These are phyloP conservation scores for Microbotryum scabiosae DNA, from an alignment of 1,284 basidiomycete species.

Conservation along the genomic window DNA sequence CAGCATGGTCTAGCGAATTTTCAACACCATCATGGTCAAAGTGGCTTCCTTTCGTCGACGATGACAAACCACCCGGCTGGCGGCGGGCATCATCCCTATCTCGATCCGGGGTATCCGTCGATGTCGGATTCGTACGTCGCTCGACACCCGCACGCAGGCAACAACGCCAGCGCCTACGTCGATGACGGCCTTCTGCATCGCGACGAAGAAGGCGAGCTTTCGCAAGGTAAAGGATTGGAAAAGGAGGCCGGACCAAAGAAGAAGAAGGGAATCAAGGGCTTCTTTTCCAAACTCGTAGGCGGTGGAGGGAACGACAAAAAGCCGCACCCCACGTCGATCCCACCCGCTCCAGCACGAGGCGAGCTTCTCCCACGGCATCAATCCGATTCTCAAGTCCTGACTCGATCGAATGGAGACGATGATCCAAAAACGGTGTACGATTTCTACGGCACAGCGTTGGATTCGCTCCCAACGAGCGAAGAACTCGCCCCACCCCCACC, in stretches of 20 bases:
- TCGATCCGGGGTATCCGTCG: slow-evolving; percentile 19
- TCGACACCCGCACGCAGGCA: slow-evolving; percentile 7
- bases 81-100: neutral
- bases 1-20: too few species aligned
- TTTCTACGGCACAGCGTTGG: neutral
- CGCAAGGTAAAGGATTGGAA: neutral
- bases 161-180: too few species aligned
- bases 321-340: neutral
- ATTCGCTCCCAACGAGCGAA: slow-evolving; percentile 9
- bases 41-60: neutral
- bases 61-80: slow-evolving; percentile 6
- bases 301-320: slow-evolving; percentile 1
- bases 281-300: slow-evolving; percentile 33
- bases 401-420: neutral
- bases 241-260: slow-evolving; percentile 20
- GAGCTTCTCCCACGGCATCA: neutral
- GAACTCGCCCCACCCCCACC: slow-evolving; percentile 28
- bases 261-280: slow-evolving; percentile 34
- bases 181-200: too few species aligned
- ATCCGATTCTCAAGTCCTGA: neutral
- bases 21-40: too few species aligned
- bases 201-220: neutral
- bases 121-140: slow-evolving; percentile 25
- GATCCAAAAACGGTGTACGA: neutral
- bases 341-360: slow-evolving; percentile 3